Percentiles rank a stretch among this genome's conserved stretches.
phyloP scores from a whole-genome alignment of 495 filamentous ascomycete genomes.

The Rhypophila decipiens region DNA sequence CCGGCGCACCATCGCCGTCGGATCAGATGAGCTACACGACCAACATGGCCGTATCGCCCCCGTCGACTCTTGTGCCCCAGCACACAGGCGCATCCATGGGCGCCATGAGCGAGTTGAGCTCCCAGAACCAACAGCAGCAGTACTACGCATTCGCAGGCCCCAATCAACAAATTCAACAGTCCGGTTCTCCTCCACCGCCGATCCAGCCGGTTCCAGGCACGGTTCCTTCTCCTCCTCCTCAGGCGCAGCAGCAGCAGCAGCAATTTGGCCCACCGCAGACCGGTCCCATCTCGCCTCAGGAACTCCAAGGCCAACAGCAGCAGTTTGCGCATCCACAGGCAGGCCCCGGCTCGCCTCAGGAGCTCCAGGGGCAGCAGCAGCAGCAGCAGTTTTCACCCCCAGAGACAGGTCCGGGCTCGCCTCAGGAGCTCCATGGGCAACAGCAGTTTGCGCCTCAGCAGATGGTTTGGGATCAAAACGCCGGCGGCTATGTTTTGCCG shows the following conservation, averaged over 20 bases:
- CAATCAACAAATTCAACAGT: not conserved
- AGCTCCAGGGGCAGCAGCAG: not conserved
- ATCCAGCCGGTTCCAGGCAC: not conserved
- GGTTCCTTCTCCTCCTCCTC: not conserved
- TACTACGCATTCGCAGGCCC: too few relatives aligned
- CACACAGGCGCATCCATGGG: slow-evolving; percentile 12
- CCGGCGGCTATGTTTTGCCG: not conserved
- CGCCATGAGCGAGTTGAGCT: slow-evolving; percentile 13
- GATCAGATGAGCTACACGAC: not conserved
- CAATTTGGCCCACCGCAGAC: not conserved
- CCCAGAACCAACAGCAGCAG: slow-evolving; percentile 4
- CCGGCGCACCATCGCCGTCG: not conserved
- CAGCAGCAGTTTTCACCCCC: not conserved
- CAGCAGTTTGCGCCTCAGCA: not conserved
- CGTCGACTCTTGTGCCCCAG: slow-evolving; percentile 7
- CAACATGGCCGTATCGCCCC: not conserved
- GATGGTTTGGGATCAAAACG: not conserved
- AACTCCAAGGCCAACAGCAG: not conserved
- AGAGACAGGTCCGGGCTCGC: not conserved
- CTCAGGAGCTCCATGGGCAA: not conserved
- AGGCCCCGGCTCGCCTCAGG: not conserved
- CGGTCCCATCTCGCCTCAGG: not conserved
- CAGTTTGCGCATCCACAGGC: not conserved
- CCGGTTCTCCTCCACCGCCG: not conserved
- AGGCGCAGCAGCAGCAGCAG: not conserved